Evolutionary conservation across 2,329 filamentous ascomycete species (phyloP).

Genomic region (Aureobasidium sp.): DNA sequence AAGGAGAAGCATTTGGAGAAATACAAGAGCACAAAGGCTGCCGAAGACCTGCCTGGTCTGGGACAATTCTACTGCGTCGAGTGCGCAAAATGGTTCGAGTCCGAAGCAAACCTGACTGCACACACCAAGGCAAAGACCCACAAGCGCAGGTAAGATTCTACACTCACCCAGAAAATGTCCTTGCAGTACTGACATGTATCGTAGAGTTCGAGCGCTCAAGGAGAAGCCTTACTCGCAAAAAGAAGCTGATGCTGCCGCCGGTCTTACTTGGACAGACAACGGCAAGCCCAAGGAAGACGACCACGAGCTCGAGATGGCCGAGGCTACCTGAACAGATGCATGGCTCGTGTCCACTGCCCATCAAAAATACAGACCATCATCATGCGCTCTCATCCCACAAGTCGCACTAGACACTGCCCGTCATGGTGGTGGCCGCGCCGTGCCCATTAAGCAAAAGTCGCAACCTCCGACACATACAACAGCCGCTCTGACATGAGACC

Average conservation of each 20-base stretch:
- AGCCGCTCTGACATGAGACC: no score
- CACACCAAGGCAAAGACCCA: constrained; percentile 87
- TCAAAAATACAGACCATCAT: background rate
- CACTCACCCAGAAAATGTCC: background rate
- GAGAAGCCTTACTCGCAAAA: constrained; percentile 83
- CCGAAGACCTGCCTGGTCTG: constrained; percentile 80
- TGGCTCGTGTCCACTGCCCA: background rate
- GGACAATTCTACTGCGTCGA: constrained; percentile 83
- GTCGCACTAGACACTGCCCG: background rate
- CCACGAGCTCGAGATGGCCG: constrained; percentile 2
- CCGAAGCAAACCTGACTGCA: constrained; percentile 61
- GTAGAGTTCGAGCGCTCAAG: constrained; percentile 68
- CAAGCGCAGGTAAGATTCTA: constrained; percentile 62
- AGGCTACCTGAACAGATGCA: background rate
- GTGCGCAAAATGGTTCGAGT: constrained; percentile 96
- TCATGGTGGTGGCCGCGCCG: background rate
- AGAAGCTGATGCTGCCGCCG: constrained; percentile 72
- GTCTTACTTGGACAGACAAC: constrained; percentile 61
- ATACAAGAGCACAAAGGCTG: constrained; percentile 67
- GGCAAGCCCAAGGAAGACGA: constrained; percentile 10
- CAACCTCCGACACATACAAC: background rate
- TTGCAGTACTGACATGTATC: background rate
- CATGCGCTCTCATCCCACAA: background rate
- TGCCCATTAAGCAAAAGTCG: background rate
- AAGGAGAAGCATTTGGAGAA: constrained; percentile 71